Percentiles rank a stretch among this genome's conserved stretches.
Conservation (phyloP, 2,329 filamentous ascomycete genomes). For the Knoxdaviesia capensis region DNA sequence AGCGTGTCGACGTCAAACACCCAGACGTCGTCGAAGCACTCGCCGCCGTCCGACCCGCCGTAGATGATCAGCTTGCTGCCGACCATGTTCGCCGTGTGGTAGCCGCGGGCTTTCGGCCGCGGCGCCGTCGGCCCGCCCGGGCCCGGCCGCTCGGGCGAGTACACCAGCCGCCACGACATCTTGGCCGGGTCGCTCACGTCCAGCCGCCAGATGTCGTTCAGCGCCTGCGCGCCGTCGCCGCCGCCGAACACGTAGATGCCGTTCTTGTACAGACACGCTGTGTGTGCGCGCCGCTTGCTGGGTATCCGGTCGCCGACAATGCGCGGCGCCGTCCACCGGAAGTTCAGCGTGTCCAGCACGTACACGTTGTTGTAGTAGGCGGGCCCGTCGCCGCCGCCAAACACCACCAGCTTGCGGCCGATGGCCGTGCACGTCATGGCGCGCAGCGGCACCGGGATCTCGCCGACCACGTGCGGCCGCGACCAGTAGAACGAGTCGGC, state of each 20-base stretch:
- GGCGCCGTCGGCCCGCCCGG: conserved; percentile 12
- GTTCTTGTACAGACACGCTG: conserved; percentile 51
- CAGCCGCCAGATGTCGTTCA: conserved; percentile 55
- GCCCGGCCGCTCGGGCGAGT: conserved; percentile 17
- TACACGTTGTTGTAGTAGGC: conserved; percentile 56
- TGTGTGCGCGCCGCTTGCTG: conserved; percentile 44
- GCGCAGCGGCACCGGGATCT: conserved; percentile 42
- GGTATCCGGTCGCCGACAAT: conserved; percentile 37
- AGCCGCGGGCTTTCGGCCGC: conserved; percentile 43
- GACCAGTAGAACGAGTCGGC: conserved; percentile 54
- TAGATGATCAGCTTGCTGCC: conserved; percentile 53
- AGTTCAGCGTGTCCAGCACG: conserved; percentile 50
- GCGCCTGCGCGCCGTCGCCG: conserved; percentile 46
- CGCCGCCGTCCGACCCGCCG: conserved; percentile 48
- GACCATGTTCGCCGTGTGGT: conserved; percentile 56
- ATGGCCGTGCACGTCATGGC: conserved; percentile 57
- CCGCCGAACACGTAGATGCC: conserved; percentile 55
- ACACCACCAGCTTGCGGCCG: conserved; percentile 49
- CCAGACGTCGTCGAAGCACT: conserved; percentile 57
- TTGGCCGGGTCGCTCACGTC: conserved; percentile 46
- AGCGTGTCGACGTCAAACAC: conserved; percentile 47
- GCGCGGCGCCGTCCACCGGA: conserved; percentile 42
- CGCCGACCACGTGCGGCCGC: conserved; percentile 40
- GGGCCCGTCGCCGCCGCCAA: conserved; percentile 49
- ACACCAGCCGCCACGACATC: conserved; percentile 49